Conservation (phyloP, 768 basidiomycete species). For the Kwoniella botswanensis region DNA sequence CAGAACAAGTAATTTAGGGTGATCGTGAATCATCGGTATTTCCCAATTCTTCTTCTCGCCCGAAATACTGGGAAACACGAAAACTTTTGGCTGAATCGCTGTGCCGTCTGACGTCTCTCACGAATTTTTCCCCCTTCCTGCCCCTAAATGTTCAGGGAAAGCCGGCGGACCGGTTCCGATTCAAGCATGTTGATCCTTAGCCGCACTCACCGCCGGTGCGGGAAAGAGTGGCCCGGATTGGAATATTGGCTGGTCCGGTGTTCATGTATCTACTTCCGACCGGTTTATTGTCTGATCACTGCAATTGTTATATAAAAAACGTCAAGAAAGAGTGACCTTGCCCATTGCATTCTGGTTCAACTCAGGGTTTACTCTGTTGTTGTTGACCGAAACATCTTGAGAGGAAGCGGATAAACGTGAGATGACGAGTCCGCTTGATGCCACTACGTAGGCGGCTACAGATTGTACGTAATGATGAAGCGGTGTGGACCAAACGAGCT, state of each 20-base stretch:
- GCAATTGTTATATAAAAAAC: no score
- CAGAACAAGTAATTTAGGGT: not conserved
- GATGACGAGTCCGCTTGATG: no score
- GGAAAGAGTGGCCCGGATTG: not conserved
- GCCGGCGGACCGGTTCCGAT: slow-evolving; percentile 1
- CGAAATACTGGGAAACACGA: not conserved
- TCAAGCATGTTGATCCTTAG: not conserved
- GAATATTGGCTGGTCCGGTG: not conserved
- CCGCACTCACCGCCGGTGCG: slow-evolving; percentile 12
- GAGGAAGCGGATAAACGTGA: no score
- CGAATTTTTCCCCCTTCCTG: not conserved
- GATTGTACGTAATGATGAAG: no score
- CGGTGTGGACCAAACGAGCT: no score
- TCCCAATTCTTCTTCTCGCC: not conserved
- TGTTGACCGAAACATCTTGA: no score
- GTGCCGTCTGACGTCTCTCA: not conserved
- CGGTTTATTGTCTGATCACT: not conserved
- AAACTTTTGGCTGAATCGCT: not conserved
- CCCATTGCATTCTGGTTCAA: no score
- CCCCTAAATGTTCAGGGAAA: not conserved
- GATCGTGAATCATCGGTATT: not conserved
- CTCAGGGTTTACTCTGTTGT: no score
- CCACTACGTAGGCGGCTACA: no score
- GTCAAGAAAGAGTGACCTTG: no score
- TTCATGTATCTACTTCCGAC: not conserved